These are phyloP conservation scores for Trichoderma reesei DNA, from an alignment of 495 filamentous ascomycete species.

Conservation along the genomic window DNA sequence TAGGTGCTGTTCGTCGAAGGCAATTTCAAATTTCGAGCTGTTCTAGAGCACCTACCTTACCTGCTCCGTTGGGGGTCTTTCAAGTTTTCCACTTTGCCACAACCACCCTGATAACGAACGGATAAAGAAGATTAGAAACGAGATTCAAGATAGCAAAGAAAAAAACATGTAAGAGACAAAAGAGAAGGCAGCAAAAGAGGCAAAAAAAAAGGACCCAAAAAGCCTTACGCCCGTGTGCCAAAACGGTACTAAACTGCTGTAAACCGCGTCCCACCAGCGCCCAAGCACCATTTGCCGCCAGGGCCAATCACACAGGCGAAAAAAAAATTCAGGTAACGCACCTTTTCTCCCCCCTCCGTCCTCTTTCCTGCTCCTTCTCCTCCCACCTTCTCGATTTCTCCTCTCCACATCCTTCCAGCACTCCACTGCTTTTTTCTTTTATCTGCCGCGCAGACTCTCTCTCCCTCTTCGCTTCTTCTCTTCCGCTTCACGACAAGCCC, in stretches of 20 bases:
- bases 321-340: constrained; percentile 9
- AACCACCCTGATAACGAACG: neutral
- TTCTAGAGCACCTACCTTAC: too few relatives aligned
- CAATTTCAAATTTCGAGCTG: too few relatives aligned
- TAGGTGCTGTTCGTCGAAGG: too few relatives aligned
- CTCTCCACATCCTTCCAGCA: constrained; percentile 9
- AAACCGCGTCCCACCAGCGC: neutral
- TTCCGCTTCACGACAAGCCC: constrained; percentile 11
- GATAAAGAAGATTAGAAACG: neutral
- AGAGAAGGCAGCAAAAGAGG: neutral
- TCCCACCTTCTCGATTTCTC: constrained; percentile 9
- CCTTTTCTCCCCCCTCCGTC: constrained; percentile 11
- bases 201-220: neutral
- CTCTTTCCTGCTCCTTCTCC: constrained; percentile 7
- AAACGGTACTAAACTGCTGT: neutral
- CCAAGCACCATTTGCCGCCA: neutral
- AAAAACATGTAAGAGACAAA: neutral
- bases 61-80: too few relatives aligned
- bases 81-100: too few relatives aligned
- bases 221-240: neutral
- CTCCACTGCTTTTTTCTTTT: constrained; percentile 6
- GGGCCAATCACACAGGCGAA: constrained; percentile 7
- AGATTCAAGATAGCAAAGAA: neutral
- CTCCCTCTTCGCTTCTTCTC: constrained; percentile 5
- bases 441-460: constrained; percentile 6